Conservation (phyloP, 2,329 filamentous ascomycete genomes). For the Cytospora piceicola region DNA sequence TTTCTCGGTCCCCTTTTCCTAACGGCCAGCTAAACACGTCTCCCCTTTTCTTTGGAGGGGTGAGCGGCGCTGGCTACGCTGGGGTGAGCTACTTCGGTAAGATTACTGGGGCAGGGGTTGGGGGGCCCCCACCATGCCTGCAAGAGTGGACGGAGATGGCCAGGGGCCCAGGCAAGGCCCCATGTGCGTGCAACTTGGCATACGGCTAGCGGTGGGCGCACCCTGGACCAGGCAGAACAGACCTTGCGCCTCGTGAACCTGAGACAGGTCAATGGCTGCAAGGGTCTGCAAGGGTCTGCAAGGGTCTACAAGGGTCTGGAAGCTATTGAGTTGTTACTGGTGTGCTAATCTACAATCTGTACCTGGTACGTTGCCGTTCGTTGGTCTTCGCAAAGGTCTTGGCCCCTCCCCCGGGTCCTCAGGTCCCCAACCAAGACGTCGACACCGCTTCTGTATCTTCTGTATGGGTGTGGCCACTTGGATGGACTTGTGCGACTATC, state of each 20-base stretch:
- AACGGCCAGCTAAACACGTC: slow-evolving; percentile 25
- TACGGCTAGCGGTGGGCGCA: slow-evolving; percentile 15
- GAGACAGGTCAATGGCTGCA: slow-evolving; percentile 13
- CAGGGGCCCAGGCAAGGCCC: slow-evolving; percentile 11
- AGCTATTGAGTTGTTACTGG: not conserved
- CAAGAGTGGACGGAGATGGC: slow-evolving; percentile 12
- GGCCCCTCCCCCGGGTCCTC: not conserved
- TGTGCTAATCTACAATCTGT: not conserved
- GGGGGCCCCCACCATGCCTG: slow-evolving; percentile 22
- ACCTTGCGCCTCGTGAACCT: not conserved
- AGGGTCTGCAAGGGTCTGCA: not conserved
- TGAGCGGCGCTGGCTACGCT: slow-evolving; percentile 13
- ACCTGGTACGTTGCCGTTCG: too few species aligned
- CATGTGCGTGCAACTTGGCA: slow-evolving; percentile 24
- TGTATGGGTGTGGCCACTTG: not conserved
- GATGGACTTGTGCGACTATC: not conserved
- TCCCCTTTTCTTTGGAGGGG: slow-evolving; percentile 25
- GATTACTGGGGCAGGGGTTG: slow-evolving; percentile 28
- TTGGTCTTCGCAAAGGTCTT: too few species aligned
- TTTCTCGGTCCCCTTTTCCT: slow-evolving; percentile 20
- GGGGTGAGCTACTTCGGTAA: slow-evolving; percentile 22
- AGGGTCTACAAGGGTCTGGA: not conserved
- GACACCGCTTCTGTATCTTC: not conserved
- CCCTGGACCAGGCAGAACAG: slow-evolving; percentile 3
- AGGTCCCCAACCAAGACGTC: not conserved